Evolutionary conservation across 495 filamentous ascomycete species (phyloP), one percentile per base, ranked within the genome.

Genomic region (Penicillium bovifimosum): DNA sequence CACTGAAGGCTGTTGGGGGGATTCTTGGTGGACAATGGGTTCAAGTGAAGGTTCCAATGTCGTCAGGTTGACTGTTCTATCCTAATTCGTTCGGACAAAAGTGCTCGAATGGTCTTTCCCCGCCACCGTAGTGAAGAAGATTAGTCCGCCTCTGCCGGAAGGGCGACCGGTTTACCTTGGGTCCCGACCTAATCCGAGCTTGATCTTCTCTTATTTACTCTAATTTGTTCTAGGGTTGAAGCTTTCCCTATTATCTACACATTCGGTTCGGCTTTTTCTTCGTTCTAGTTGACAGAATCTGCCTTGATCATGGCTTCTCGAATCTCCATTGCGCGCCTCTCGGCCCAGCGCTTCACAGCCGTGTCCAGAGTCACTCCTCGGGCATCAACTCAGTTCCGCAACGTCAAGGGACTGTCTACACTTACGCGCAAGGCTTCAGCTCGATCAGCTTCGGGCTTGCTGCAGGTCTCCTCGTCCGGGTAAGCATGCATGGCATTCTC

Each of bases 241-340:
- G 48, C 39, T 13, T 16, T 32, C 33, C 26, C 17, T 50, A 27
- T 42, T 32, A 34, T 6, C 41, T 46, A 28, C 24, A 20, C 16
- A 1, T 18, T n/a, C 11, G 34, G 9, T 44, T 45, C 26, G 28
- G 10, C 17, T 28, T 28, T 38, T 39, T 16, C 32, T 34, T 28
- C 24, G 2, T 24, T 24, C 20, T 2, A 26, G 10, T n/a, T 16
- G 9, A n/a, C 9, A 20, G 38, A 14, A 24, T 14, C 50, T 40
- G 35, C 5, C 47, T 51, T 51, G 52, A 68, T 35, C 54, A 75
- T 75, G 72, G 64, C 70, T 68, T 68, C 67, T 68, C 68, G 72
- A 62, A 60, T 75, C 56, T 62, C 70, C 41, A 53, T 72, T 42
- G 59, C 63, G 54, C 70, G 67, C 60, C 63, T 75, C 40, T 61